A percentile compares a stretch with the other conserved stretches of the same genome.
Conservation (phyloP, 164 flowering plant genomes). For the Umbilicus rupestris region DNA sequence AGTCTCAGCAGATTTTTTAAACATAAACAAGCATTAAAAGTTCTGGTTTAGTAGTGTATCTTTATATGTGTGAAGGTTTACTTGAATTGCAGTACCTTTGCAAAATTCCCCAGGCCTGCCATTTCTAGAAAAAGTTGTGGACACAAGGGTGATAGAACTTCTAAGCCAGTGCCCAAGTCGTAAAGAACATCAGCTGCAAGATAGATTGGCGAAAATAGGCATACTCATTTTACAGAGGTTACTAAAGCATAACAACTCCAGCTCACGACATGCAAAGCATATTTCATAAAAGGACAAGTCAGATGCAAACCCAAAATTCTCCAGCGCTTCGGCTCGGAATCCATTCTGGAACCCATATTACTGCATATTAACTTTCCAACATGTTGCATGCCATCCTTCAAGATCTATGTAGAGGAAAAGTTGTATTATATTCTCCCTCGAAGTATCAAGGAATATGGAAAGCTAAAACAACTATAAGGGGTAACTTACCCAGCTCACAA, state of each 20-base stretch:
- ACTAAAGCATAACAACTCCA: not conserved
- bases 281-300: constrained; percentile 1
- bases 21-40: not conserved
- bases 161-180: constrained; percentile 91
- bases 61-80: not conserved
- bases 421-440: too few relatives aligned
- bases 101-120: constrained; percentile 98
- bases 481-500: constrained; percentile 82
- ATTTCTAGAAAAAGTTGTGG: constrained; percentile 91
- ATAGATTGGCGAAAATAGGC: constrained; percentile 12
- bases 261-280: not conserved
- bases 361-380: constrained; percentile 91
- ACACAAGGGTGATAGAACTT: constrained; percentile 89
- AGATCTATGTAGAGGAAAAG: constrained; percentile 33
- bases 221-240: not conserved
- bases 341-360: constrained; percentile 97
- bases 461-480: not conserved
- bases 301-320: constrained; percentile 62
- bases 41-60: not conserved
- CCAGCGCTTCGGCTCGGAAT: constrained; percentile 97
- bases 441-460: not conserved
- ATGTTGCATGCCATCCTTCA: constrained; percentile 97
- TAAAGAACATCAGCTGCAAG: constrained; percentile 92
- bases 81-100: constrained; percentile 42
- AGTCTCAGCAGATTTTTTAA: not conserved